Percentiles rank a stretch among this genome's conserved stretches.
phyloP scores from a whole-genome alignment of 2,329 filamentous ascomycete species.

The Hypoxylon sp. region DNA sequence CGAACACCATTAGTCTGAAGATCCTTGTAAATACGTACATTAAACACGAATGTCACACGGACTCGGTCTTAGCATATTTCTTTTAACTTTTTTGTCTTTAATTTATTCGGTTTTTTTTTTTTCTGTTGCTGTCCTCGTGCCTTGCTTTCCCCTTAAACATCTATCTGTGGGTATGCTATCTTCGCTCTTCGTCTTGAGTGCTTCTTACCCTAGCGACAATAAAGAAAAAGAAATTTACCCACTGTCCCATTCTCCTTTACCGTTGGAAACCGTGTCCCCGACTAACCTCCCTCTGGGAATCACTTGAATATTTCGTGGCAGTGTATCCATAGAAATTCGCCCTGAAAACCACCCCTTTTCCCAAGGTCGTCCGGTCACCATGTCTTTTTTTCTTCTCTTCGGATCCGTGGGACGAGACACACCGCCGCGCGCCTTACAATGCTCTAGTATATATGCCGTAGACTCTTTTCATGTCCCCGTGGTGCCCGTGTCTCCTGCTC shows the following conservation, averaged over 20 bases:
- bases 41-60: background rate
- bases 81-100: constrained; percentile 41
- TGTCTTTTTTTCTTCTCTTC: constrained; percentile 36
- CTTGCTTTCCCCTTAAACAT: constrained; percentile 10
- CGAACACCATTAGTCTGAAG: too few species aligned
- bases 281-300: constrained; percentile 11
- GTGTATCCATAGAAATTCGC: constrained; percentile 41
- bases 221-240: constrained; percentile 17
- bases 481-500: constrained; percentile 20
- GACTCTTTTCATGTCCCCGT: constrained; percentile 39
- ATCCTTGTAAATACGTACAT: background rate
- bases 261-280: constrained; percentile 28
- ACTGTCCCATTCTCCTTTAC: constrained; percentile 16
- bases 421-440: constrained; percentile 45
- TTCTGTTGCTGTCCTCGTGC: constrained; percentile 13
- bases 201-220: constrained; percentile 21
- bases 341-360: constrained; percentile 13
- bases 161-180: constrained; percentile 15
- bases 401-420: constrained; percentile 43
- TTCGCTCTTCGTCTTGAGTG: constrained; percentile 1
- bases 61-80: background rate
- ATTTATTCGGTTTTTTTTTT: constrained; percentile 14
- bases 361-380: constrained; percentile 17
- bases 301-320: constrained; percentile 36
- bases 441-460: constrained; percentile 48